Evolutionary conservation across 2,329 filamentous ascomycete species (phyloP).

Genomic region (Cladosporium sp.): DNA sequence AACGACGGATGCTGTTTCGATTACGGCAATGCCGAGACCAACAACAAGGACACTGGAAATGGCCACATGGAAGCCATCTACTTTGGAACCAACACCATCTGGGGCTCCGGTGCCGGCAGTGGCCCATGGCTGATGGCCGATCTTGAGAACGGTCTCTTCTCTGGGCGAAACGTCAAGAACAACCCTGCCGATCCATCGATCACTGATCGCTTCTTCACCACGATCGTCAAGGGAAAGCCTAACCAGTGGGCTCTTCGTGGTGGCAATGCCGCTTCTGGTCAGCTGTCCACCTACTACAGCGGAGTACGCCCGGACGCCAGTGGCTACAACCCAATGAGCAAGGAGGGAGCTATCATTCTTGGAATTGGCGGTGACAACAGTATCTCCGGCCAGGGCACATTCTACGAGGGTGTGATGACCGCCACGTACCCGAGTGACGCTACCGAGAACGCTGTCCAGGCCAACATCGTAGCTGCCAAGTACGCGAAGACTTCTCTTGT

Average conservation of each 20-base stretch:
- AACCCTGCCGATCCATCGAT: conserved; percentile 59
- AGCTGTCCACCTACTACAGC: conserved; percentile 61
- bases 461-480: conserved; percentile 61
- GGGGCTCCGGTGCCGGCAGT: conserved; percentile 59
- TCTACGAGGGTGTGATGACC: conserved; percentile 65
- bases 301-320: conserved; percentile 53
- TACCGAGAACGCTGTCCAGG: conserved; percentile 53
- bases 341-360: conserved; percentile 68
- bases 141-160: conserved; percentile 68
- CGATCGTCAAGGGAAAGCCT: conserved; percentile 58
- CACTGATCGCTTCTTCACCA: conserved; percentile 58
- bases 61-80: conserved; percentile 72
- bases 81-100: conserved; percentile 58
- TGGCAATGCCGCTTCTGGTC: conserved; percentile 57
- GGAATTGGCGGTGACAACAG: conserved; percentile 72
- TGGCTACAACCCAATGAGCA: conserved; percentile 64
- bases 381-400: conserved; percentile 55
- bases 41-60: conserved; percentile 53
- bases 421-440: conserved; percentile 62
- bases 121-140: conserved; percentile 72
- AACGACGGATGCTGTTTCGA: conserved; percentile 57
- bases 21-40: conserved; percentile 48
- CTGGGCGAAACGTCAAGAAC: conserved; percentile 49
- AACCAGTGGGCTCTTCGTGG: conserved; percentile 63
- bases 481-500: conserved; percentile 55